Percentiles rank a stretch among this genome's conserved stretches.
Conservation (phyloP, 1,139 yeast species). For the Protomyces macrosporus region DNA sequence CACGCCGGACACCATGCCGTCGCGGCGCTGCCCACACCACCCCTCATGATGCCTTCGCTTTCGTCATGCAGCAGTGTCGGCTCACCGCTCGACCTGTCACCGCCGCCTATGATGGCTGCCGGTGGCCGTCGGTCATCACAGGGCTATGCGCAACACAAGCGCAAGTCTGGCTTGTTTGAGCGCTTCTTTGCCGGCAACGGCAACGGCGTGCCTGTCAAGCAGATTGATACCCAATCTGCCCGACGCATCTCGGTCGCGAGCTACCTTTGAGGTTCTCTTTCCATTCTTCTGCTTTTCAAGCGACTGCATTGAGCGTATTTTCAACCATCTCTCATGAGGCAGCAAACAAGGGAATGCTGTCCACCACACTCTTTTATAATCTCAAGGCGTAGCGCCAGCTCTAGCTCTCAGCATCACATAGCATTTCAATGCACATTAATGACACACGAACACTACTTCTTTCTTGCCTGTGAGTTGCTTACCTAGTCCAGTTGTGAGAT, state of each 20-base stretch:
- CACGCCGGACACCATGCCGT: conserved; percentile 3
- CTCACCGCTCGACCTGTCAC: conserved; percentile 22
- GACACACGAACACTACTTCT: neutral
- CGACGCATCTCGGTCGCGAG: conserved; percentile 23
- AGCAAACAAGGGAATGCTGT: too few relatives aligned
- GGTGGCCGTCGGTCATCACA: neutral
- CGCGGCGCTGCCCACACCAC: conserved; percentile 21
- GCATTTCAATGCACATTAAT: neutral
- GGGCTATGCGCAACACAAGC: conserved; percentile 1
- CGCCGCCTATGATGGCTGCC: neutral
- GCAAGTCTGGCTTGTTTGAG: conserved; percentile 25
- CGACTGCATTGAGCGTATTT: neutral
- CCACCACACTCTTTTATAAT: too few relatives aligned
- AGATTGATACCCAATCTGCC: conserved; percentile 6
- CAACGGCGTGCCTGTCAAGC: conserved; percentile 19
- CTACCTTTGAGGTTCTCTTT: neutral
- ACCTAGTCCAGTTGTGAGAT: neutral
- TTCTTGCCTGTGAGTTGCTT: too few relatives aligned
- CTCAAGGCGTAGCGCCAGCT: too few relatives aligned
- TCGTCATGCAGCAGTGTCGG: conserved; percentile 23
- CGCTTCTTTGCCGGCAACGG: conserved; percentile 12
- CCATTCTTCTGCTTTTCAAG: neutral
- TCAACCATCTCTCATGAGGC: neutral
- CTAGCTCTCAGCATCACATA: neutral
- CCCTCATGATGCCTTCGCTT: conserved; percentile 25